These are phyloP conservation scores for Tolypocladium album DNA, from an alignment of 2,329 filamentous ascomycete genomes.

Conservation along the genomic window DNA sequence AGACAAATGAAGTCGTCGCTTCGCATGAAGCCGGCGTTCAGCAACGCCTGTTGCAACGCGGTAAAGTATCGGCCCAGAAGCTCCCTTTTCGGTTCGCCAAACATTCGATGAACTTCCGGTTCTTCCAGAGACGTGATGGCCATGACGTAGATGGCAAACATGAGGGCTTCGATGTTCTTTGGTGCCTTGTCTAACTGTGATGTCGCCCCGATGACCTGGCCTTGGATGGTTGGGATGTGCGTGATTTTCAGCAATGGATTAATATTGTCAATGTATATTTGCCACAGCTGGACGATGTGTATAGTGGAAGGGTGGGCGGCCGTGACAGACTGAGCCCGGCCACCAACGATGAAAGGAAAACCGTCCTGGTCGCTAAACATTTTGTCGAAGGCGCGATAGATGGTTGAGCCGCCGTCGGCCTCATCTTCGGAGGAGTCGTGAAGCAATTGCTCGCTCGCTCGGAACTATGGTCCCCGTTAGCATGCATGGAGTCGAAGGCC, in stretches of 20 bases:
- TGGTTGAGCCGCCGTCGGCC: slow-evolving; percentile 35
- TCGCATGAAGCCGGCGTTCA: slow-evolving; percentile 56
- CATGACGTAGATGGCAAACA: slow-evolving; percentile 56
- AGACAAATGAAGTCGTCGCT: slow-evolving; percentile 54
- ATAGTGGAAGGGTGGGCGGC: slow-evolving; percentile 42
- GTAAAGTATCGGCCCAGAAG: slow-evolving; percentile 43
- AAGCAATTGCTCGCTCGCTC: slow-evolving; percentile 34
- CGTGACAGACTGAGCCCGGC: slow-evolving; percentile 29
- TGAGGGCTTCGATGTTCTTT: slow-evolving; percentile 50
- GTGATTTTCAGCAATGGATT: slow-evolving; percentile 59
- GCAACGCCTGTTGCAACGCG: slow-evolving; percentile 52
- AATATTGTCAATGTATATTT: slow-evolving; percentile 59
- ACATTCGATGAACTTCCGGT: slow-evolving; percentile 40
- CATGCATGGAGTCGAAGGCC: not conserved
- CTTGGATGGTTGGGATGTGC: slow-evolving; percentile 54
- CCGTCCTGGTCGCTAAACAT: slow-evolving; percentile 47
- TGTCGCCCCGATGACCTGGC: slow-evolving; percentile 51
- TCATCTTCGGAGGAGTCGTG: slow-evolving; percentile 47
- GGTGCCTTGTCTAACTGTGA: slow-evolving; percentile 42
- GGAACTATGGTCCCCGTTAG: slow-evolving; percentile 29
- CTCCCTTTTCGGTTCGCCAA: slow-evolving; percentile 40
- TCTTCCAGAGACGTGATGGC: slow-evolving; percentile 49
- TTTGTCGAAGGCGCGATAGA: slow-evolving; percentile 47
- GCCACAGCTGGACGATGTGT: slow-evolving; percentile 56
- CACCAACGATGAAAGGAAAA: slow-evolving; percentile 46